Conservation (phyloP, 2,329 filamentous ascomycete genomes). For the Colletotrichum sp. region DNA sequence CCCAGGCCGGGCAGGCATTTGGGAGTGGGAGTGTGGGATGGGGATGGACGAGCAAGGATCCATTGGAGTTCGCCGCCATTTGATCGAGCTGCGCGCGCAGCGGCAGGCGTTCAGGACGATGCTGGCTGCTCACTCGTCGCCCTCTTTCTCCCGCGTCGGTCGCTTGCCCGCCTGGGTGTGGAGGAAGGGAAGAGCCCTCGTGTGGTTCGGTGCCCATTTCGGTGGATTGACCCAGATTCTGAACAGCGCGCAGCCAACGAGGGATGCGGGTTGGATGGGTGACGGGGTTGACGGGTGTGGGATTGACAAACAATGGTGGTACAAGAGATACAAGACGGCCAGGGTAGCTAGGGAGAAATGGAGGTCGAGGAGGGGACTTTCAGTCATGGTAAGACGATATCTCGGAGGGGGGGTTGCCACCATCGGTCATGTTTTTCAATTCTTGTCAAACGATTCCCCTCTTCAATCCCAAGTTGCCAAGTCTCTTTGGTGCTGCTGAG, state of each 20-base stretch:
- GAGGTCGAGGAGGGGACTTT: not conserved
- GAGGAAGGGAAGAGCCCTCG: slow-evolving; percentile 6
- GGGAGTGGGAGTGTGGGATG: not conserved
- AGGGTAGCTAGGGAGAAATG: not conserved
- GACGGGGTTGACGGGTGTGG: slow-evolving; percentile 10
- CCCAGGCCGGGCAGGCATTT: not conserved
- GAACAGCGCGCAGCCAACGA: slow-evolving; percentile 6
- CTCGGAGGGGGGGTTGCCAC: not conserved
- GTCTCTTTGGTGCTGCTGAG: not conserved
- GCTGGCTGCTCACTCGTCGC: not conserved
- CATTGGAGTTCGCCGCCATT: slow-evolving; percentile 4
- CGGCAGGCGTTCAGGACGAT: not conserved
- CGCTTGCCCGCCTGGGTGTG: not conserved
- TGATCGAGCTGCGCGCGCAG: not conserved
- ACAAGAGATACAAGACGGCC: not conserved
- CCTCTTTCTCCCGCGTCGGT: not conserved
- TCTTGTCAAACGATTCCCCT: not conserved
- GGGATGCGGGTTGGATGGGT: not conserved
- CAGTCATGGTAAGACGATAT: slow-evolving; percentile 1
- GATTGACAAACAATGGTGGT: not conserved
- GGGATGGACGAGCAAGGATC: not conserved
- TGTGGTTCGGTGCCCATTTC: slow-evolving; percentile 13
- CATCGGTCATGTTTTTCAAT: not conserved
- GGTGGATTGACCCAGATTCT: slow-evolving; percentile 18
- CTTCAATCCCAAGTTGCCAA: not conserved